These are phyloP conservation scores for Leccinum subtestaceum DNA, from an alignment of 768 basidiomycete genomes.

Conservation along the genomic window DNA sequence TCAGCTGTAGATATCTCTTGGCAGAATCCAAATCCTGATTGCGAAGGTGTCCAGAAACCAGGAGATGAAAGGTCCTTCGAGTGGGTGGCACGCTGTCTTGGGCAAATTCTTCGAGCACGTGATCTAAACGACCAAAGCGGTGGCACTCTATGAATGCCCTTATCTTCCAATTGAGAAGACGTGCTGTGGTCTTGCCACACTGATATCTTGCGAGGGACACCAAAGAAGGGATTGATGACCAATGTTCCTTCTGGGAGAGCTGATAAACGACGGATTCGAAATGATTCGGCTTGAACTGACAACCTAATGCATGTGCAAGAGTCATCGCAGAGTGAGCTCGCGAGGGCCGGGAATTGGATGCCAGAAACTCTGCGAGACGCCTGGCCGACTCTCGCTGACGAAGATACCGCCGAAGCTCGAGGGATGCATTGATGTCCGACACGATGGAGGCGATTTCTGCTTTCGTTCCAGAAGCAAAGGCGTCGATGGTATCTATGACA, in stretches of 20 bases:
- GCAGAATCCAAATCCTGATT: conserved; percentile 63
- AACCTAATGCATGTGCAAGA: conserved; percentile 50
- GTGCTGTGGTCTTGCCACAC: conserved; percentile 46
- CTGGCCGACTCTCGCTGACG: conserved; percentile 32
- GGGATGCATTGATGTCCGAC: conserved; percentile 22
- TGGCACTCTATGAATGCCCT: conserved; percentile 57
- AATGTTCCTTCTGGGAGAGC: conserved; percentile 45
- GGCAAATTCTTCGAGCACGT: conserved; percentile 50
- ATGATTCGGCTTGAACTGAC: conserved; percentile 46
- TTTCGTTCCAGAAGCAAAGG: conserved; percentile 20
- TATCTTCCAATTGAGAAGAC: conserved; percentile 69
- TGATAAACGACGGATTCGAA: conserved; percentile 58
- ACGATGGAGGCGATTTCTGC: conserved; percentile 9
- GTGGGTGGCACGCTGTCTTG: conserved; percentile 45
- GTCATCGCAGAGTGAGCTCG: conserved; percentile 45
- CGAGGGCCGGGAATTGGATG: conserved; percentile 34
- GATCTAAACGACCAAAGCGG: conserved; percentile 44
- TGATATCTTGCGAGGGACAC: conserved; percentile 50
- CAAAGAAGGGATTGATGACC: conserved; percentile 49
- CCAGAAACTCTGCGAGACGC: conserved; percentile 35
- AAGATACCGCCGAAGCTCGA: conserved; percentile 25
- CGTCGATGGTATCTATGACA: conserved; percentile 26
- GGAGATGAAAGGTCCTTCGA: conserved; percentile 64
- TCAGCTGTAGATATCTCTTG: conserved; percentile 48
- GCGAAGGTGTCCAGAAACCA: conserved; percentile 64